Evolutionary conservation across 495 filamentous ascomycete species (phyloP).

Genomic region (Rhizodiscina lignyota): DNA sequence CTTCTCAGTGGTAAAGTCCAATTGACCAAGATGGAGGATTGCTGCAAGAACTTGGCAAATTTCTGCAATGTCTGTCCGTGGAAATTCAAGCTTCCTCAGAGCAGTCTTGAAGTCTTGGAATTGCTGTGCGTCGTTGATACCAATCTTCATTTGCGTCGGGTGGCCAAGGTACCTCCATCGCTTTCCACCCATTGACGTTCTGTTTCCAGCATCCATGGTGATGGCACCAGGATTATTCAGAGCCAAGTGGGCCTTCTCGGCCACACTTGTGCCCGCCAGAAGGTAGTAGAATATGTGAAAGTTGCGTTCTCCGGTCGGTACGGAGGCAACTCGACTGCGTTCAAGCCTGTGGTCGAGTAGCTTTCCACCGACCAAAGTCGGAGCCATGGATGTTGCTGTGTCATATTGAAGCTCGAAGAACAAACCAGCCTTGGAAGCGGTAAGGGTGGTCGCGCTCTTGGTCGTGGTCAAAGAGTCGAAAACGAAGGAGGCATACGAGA

Average conservation of each 20-base stretch:
- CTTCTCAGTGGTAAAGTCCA: slow-evolving; percentile 73
- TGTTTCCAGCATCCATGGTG: slow-evolving; percentile 26
- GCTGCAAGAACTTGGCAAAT: slow-evolving; percentile 85
- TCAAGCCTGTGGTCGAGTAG: slow-evolving; percentile 86
- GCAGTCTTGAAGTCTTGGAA: slow-evolving; percentile 98
- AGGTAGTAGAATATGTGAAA: slow-evolving; percentile 96
- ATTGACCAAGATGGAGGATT: slow-evolving; percentile 87
- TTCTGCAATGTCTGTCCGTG: slow-evolving; percentile 82
- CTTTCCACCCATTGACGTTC: slow-evolving; percentile 42
- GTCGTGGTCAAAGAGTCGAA: slow-evolving; percentile 95
- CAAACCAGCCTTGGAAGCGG: slow-evolving; percentile 85
- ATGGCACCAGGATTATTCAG: slow-evolving; percentile 40
- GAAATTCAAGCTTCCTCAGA: slow-evolving; percentile 82
- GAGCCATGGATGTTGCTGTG: slow-evolving; percentile 60
- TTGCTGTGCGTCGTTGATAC: slow-evolving; percentile 86
- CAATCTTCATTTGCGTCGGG: slow-evolving; percentile 89
- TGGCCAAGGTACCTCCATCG: slow-evolving; percentile 94
- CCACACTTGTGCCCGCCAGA: slow-evolving; percentile 73
- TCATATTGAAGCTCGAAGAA: slow-evolving; percentile 96
- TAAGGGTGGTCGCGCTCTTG: slow-evolving; percentile 90
- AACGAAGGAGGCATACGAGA: slow-evolving; percentile 83
- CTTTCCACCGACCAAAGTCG: slow-evolving; percentile 82
- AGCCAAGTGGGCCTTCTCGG: slow-evolving; percentile 79
- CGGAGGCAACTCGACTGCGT: slow-evolving; percentile 71
- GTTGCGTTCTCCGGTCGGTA: slow-evolving; percentile 88